Conservation (phyloP, 768 basidiomycete genomes). For the Gautieria morchelliformis region DNA sequence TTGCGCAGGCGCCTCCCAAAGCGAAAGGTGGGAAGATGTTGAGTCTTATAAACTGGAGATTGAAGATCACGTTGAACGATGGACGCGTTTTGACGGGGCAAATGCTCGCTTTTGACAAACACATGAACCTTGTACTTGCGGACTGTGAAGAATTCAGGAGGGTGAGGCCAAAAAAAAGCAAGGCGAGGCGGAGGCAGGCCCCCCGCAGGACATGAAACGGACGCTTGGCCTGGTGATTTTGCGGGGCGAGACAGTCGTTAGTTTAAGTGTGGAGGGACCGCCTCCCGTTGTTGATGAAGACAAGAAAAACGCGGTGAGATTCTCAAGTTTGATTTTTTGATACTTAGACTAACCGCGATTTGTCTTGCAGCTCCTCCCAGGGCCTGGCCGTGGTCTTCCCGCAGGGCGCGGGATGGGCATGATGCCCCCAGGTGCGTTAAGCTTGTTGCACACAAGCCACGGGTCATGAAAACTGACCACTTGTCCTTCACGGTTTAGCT, state of each 20-base stretch:
- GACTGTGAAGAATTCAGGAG: slow-evolving; percentile 98
- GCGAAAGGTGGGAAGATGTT: slow-evolving; percentile 99
- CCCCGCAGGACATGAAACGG: slow-evolving; percentile 91
- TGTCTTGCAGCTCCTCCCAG: slow-evolving; percentile 57
- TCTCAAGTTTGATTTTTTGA: not conserved
- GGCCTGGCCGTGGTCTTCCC: slow-evolving; percentile 91
- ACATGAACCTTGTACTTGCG: slow-evolving; percentile 98
- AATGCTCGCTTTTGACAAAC: slow-evolving; percentile 99
- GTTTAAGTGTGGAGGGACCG: slow-evolving; percentile 89
- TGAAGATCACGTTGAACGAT: slow-evolving; percentile 96
- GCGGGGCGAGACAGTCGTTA: slow-evolving; percentile 94
- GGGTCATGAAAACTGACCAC: not conserved
- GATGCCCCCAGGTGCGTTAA: slow-evolving; percentile 70
- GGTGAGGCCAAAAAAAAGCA: slow-evolving; percentile 86
- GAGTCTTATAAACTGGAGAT: slow-evolving; percentile 92
- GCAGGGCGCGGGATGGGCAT: slow-evolving; percentile 96
- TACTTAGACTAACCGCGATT: slow-evolving; percentile 13
- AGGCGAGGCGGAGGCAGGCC: slow-evolving; percentile 59
- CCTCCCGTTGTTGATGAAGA: slow-evolving; percentile 88
- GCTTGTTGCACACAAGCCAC: slow-evolving; percentile 22
- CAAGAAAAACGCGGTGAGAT: slow-evolving; percentile 67
- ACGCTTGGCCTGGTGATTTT: slow-evolving; percentile 94
- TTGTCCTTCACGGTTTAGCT: slow-evolving; percentile 39
- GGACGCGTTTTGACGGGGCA: slow-evolving; percentile 92
- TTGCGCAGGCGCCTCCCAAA: slow-evolving; percentile 80